phyloP scores from a whole-genome alignment of 257 asterid genomes.

The Jacaranda copaia region DNA sequence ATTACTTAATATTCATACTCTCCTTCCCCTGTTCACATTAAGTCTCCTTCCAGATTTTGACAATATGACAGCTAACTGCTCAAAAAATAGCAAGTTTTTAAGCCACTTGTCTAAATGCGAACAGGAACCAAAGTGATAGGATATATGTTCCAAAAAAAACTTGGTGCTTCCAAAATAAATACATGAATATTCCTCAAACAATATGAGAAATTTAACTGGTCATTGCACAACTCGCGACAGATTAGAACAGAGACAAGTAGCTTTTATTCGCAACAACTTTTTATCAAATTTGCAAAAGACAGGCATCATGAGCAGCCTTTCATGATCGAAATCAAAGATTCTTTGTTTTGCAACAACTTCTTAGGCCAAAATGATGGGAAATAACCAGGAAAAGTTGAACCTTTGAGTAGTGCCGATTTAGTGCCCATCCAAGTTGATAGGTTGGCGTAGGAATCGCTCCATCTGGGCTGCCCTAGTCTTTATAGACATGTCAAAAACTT shows the following conservation, averaged over 20 bases:
- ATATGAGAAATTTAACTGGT: background rate
- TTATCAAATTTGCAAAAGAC: constrained; percentile 10
- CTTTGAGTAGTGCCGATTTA: constrained; percentile 20
- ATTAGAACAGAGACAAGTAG: constrained; percentile 24
- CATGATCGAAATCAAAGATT: constrained; percentile 16
- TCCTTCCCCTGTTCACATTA: background rate
- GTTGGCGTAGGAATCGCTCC: constrained; percentile 95
- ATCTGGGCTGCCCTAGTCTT: constrained; percentile 96
- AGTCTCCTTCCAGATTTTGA: background rate
- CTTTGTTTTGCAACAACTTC: constrained; percentile 14
- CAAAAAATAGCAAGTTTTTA: background rate
- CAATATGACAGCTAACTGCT: background rate
- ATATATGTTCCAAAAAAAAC: background rate
- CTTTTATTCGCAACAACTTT: constrained; percentile 40
- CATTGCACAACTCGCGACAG: background rate
- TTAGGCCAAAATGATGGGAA: constrained; percentile 14
- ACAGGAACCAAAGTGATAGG: background rate
- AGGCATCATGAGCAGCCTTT: constrained; percentile 2
- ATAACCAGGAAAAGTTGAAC: constrained; percentile 20
- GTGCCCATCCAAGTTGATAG: constrained; percentile 55
- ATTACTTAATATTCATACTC: no score
- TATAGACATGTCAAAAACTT: constrained; percentile 94
- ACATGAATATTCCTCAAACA: background rate
- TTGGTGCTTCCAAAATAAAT: constrained; percentile 1
- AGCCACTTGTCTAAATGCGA: background rate